Percentiles rank a stretch among this genome's conserved stretches.
These are phyloP conservation scores for Clarkia xantiana DNA, from an alignment of 345 rosid genomes.

Conservation along the genomic window DNA sequence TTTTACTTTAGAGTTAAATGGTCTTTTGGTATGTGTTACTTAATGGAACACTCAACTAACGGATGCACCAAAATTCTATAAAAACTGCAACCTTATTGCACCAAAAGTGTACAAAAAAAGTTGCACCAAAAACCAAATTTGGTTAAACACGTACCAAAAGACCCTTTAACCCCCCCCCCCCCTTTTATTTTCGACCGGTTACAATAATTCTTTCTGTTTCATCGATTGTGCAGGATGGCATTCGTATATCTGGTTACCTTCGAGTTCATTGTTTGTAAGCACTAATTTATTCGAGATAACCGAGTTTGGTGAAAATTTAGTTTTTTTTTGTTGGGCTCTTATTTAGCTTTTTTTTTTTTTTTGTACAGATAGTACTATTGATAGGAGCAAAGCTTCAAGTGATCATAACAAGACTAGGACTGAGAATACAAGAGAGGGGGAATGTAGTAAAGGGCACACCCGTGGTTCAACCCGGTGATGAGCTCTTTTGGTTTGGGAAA, in stretches of 20 bases:
- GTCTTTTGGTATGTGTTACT: neutral
- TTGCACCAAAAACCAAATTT: too few relatives aligned
- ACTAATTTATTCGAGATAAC: neutral
- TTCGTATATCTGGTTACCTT: slow-evolving; percentile 72
- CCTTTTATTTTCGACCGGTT: neutral
- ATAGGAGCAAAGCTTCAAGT: slow-evolving; percentile 83
- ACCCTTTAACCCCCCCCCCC: too few relatives aligned
- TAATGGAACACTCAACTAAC: too few relatives aligned
- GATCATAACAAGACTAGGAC: slow-evolving; percentile 72
- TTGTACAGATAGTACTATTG: slow-evolving; percentile 42
- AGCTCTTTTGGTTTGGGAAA: slow-evolving; percentile 92
- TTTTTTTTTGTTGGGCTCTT: neutral
- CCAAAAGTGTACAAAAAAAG: too few relatives aligned
- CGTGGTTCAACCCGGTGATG: slow-evolving; percentile 75
- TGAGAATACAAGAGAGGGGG: slow-evolving; percentile 76
- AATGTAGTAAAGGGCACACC: slow-evolving; percentile 91
- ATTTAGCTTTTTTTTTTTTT: neutral
- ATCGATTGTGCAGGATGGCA: slow-evolving; percentile 40
- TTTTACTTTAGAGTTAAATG: neutral
- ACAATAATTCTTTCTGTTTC: neutral
- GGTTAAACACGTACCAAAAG: too few relatives aligned
- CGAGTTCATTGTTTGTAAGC: slow-evolving; percentile 75
- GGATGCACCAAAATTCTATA: too few relatives aligned
- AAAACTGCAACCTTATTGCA: too few relatives aligned
- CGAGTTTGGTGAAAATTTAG: too few relatives aligned